A percentile compares a stretch with the other conserved stretches of the same genome.
Conservation (phyloP, 768 basidiomycete species). For the Panus rudis region DNA sequence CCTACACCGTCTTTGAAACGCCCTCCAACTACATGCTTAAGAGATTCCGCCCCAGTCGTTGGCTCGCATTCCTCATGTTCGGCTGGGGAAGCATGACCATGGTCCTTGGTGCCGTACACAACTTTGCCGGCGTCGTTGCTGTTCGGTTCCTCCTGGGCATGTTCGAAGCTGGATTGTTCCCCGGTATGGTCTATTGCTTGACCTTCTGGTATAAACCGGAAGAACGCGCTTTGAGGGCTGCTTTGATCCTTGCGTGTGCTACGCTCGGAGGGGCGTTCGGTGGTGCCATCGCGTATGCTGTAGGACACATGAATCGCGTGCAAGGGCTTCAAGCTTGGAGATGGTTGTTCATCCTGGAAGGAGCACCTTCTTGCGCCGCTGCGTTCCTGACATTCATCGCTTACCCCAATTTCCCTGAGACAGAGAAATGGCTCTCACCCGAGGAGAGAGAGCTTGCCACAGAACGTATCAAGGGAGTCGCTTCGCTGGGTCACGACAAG, state of each 20-base stretch:
- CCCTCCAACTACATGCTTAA: conserved; percentile 36
- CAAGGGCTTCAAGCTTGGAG: conserved; percentile 22
- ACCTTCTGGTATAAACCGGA: conserved; percentile 40
- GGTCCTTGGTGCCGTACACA: conserved; percentile 30
- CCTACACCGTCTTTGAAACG: conserved; percentile 34
- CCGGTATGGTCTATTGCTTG: conserved; percentile 34
- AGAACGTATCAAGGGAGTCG: conserved; percentile 30
- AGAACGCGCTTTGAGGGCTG: conserved; percentile 23
- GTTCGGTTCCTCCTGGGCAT: conserved; percentile 38
- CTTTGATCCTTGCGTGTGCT: conserved; percentile 25
- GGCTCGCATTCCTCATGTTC: conserved; percentile 35
- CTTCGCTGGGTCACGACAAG: conserved; percentile 25
- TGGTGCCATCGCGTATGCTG: conserved; percentile 26
- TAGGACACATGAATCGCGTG: conserved; percentile 24
- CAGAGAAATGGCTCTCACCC: conserved; percentile 35
- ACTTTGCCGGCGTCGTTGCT: conserved; percentile 30
- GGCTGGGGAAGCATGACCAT: conserved; percentile 33
- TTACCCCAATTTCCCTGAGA: conserved; percentile 47
- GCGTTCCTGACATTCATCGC: conserved; percentile 25
- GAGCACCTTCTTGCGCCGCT: conserved; percentile 35
- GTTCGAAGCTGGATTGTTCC: conserved; percentile 37
- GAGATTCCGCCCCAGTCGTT: conserved; percentile 28
- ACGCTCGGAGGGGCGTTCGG: conserved; percentile 26
- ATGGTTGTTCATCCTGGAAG: conserved; percentile 39
- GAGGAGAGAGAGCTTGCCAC: conserved; percentile 35